Conservation (phyloP, 768 basidiomycete species). For the Tylopilus intermedius region DNA sequence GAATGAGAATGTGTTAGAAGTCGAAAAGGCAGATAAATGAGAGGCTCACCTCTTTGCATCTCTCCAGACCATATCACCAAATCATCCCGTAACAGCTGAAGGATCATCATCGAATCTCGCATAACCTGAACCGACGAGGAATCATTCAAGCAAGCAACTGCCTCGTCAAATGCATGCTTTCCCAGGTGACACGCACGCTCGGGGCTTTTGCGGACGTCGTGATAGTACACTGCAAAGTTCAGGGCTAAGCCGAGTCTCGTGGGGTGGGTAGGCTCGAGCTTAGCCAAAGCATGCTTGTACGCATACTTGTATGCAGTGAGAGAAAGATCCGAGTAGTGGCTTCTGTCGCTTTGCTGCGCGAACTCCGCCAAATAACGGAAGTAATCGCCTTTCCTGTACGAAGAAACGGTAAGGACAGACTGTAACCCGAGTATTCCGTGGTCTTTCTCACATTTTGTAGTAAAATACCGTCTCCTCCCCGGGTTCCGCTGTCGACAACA, state of each 20-base stretch:
- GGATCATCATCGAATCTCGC: conserved; percentile 76
- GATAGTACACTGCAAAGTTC: conserved; percentile 94
- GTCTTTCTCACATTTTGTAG: conserved; percentile 69
- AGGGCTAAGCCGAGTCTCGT: conserved; percentile 84
- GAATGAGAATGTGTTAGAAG: conserved; percentile 10
- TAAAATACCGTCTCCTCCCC: conserved; percentile 89
- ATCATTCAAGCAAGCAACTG: conserved; percentile 59
- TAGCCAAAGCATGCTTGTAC: conserved; percentile 73
- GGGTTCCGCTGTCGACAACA: conserved; percentile 57
- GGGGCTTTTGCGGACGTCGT: conserved; percentile 79
- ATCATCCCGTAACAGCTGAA: conserved; percentile 81
- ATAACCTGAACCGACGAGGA: conserved; percentile 40
- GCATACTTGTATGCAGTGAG: conserved; percentile 83
- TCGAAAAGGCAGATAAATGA: conserved; percentile 1
- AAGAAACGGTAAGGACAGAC: conserved; percentile 8
- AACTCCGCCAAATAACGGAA: conserved; percentile 89
- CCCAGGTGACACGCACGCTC: conserved; percentile 85
- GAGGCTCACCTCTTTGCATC: conserved; percentile 43
- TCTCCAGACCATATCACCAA: conserved; percentile 81
- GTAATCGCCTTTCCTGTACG: conserved; percentile 77
- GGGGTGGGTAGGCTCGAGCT: conserved; percentile 75
- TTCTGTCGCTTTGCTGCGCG: conserved; percentile 64
- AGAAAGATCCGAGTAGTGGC: conserved; percentile 66
- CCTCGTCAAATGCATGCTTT: conserved; percentile 90
- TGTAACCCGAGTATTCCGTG: background rate